Base-by-base conservation (phyloP, 495 filamentous ascomycete genomes). In the Neurospora sp. region DNA sequence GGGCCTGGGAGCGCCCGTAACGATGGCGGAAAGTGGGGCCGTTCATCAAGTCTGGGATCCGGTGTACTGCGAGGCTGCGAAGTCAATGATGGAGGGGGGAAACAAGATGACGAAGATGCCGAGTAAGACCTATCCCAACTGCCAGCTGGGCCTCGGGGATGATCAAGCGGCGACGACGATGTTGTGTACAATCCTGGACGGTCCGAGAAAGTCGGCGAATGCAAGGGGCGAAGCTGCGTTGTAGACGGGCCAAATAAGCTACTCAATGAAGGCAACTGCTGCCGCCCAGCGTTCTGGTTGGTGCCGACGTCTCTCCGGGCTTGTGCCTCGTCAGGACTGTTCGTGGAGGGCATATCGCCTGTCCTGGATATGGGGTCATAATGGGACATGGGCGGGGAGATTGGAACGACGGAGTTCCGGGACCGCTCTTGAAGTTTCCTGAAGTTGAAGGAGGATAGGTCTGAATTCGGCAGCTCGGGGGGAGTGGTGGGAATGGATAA, bases 181-280 rank as follows among this genome's bases (percentile, higher is more conserved):
- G 83, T 61, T 35, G 53, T 70, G 73, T 80, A 83, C 70, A 78
- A 77, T 72, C 80, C 81, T 11, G 80, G 81, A 65, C 83, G 81
- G 44, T 87, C 85, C 16, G 81, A 82, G 37, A 80, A 78, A 71
- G 53, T 61, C 27, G 84, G 80, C 42, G 85, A 85, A 71, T 82
- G 82, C 61, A 81, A 71, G 16, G 84, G 79, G 27, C 81, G 81
- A 53, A 78, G 74, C 22, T 80, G 77, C 27, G 82, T 35, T 35
- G 53, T 77, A 9, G 82, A 74, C n/a, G 82, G 80, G 2, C 82
- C 84, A 79, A 88, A 87, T 11, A 88, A 77, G 72, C 86, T 88
- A 73, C 85, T 88, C 71, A 88, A 71, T 27, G 86, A 80, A 0
- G 86, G 86, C 53, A 88, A 81, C 76, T 86, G 83, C 71, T 86